A percentile compares a stretch with the other conserved stretches of the same genome.
These are phyloP conservation scores for Nakazawaea peltata DNA, from an alignment of 805 yeast genomes.

Conservation along the genomic window DNA sequence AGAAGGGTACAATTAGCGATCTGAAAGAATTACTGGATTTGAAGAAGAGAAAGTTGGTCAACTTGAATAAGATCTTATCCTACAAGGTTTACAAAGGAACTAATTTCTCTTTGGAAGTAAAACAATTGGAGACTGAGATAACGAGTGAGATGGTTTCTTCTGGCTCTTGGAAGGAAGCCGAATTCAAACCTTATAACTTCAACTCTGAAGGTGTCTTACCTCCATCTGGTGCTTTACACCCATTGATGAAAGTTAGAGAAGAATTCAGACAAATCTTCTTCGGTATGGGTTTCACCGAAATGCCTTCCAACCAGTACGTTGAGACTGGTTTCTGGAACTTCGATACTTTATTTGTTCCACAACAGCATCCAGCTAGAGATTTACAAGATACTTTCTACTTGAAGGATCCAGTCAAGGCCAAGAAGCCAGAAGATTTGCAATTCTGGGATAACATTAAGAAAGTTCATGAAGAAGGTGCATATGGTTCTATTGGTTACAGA, in stretches of 20 bases:
- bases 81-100: constrained; percentile 73
- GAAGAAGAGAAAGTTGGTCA: constrained; percentile 86
- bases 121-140: constrained; percentile 83
- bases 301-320: constrained; percentile 98
- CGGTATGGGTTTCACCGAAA: constrained; percentile 96
- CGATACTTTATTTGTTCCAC: constrained; percentile 94
- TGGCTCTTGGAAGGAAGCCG: constrained; percentile 74
- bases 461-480: constrained; percentile 86
- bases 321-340: constrained; percentile 99
- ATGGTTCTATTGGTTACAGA: constrained; percentile 95
- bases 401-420: constrained; percentile 83
- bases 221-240: constrained; percentile 89
- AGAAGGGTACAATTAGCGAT: constrained; percentile 48
- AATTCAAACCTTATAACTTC: constrained; percentile 94
- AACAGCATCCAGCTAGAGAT: constrained; percentile 99
- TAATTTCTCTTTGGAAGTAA: constrained; percentile 75
- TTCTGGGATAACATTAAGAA: constrained; percentile 72
- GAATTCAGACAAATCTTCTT: constrained; percentile 97
- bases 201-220: constrained; percentile 89
- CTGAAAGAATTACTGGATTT: constrained; percentile 71
- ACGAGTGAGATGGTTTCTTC: constrained; percentile 86
- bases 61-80: constrained; percentile 63
- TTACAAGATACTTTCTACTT: constrained; percentile 97
- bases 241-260: constrained; percentile 92
- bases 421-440: constrained; percentile 70